phyloP scores from a whole-genome alignment of 2,329 filamentous ascomycete genomes.

The Alternaria metachromatica region DNA sequence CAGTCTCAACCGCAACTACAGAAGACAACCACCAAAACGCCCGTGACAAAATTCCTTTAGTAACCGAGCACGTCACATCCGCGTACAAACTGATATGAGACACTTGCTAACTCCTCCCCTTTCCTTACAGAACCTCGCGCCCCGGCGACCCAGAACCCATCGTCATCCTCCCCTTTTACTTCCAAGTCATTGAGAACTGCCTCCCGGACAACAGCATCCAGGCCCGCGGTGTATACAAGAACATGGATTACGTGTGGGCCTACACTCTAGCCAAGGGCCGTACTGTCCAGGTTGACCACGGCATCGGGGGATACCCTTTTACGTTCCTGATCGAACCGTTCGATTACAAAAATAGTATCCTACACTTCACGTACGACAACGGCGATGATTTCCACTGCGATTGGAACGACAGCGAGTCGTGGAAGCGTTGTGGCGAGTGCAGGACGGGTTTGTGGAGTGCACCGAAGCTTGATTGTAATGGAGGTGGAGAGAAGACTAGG shows the following conservation, averaged over 20 bases:
- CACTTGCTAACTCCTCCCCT: background rate
- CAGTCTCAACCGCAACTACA: background rate
- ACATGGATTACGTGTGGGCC: background rate
- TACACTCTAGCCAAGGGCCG: background rate
- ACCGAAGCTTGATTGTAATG: background rate
- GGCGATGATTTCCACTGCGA: slow-evolving; percentile 5
- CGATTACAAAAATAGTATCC: background rate
- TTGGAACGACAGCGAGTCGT: slow-evolving; percentile 21
- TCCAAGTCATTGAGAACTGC: slow-evolving; percentile 15
- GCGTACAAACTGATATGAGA: background rate
- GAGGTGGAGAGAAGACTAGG: background rate
- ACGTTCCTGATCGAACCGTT: slow-evolving; percentile 11
- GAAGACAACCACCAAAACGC: background rate
- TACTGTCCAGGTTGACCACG: background rate
- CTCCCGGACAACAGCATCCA: background rate
- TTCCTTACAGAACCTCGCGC: background rate
- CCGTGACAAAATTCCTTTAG: background rate
- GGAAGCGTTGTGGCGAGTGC: slow-evolving; percentile 28
- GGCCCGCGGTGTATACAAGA: background rate
- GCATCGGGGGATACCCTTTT: slow-evolving; percentile 1
- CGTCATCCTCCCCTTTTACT: slow-evolving; percentile 24
- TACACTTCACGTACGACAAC: slow-evolving; percentile 15
- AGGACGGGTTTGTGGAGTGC: slow-evolving; percentile 13
- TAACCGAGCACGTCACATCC: background rate
- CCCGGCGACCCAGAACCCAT: slow-evolving; percentile 2